These are phyloP conservation scores for Sisymbrium altissimum DNA, from an alignment of 345 rosid species.

Conservation along the genomic window DNA sequence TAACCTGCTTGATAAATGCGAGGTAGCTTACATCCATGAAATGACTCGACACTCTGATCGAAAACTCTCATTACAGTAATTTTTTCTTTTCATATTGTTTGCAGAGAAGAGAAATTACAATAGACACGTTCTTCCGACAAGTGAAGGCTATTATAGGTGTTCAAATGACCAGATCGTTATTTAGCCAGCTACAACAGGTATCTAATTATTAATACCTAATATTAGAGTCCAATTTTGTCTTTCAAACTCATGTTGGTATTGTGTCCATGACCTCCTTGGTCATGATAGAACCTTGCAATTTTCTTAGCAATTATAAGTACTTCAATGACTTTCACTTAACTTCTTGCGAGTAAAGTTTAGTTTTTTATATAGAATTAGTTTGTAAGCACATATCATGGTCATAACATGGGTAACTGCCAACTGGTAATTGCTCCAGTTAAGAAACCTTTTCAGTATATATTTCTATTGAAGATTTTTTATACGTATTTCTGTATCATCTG, in stretches of 20 bases:
- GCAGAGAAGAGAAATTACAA: constrained; percentile 62
- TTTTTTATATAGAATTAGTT: not conserved
- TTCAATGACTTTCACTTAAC: not conserved
- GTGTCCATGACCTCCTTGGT: not conserved
- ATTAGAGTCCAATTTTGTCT: not conserved
- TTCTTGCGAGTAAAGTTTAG: not conserved
- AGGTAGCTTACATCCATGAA: constrained; percentile 41
- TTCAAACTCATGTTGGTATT: not conserved
- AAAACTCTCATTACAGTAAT: constrained; percentile 15
- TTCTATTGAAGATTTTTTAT: not conserved
- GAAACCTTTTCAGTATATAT: not conserved
- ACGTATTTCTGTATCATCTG: not conserved
- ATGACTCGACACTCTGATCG: constrained; percentile 11
- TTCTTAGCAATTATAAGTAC: not conserved
- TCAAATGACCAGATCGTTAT: constrained; percentile 53
- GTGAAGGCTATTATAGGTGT: constrained; percentile 64
- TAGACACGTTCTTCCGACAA: constrained; percentile 49
- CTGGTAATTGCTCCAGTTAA: not conserved
- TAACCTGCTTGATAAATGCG: constrained; percentile 49
- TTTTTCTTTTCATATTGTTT: constrained; percentile 29
- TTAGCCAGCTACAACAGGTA: constrained; percentile 56
- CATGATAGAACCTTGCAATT: not conserved
- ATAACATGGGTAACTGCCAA: not conserved
- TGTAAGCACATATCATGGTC: not conserved
- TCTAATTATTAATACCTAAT: not conserved